Evolutionary conservation across 2,329 filamentous ascomycete genomes (phyloP), one percentile per base, ranked within the genome.

Genomic region (Graphiopsis chlorocephala): DNA sequence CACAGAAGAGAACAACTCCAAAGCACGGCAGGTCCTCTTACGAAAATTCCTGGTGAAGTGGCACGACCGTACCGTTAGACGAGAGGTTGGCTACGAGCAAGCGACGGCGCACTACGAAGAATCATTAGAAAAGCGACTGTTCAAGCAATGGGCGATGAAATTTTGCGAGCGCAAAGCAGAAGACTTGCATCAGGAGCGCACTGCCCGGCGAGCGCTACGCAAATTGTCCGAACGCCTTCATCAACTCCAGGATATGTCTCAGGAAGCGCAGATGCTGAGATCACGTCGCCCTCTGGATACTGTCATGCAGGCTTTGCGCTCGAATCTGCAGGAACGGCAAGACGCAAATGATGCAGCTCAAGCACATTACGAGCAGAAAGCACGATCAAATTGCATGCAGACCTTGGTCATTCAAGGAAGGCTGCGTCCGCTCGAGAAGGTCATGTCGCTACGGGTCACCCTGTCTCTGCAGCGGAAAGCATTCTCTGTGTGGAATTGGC

Each of bases 1-100:
- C 63, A 89, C 88, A 0, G 81, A 82, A 1, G 81, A 86, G 58
- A 88, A 90, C 68, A 83, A 86, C 50, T 71, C 79, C 47, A 85
- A 84, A 68, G 81, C 82, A 15, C 77, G 79, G 25, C 79, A 83
- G 35, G 82, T 87, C 64, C 78, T 83, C 20, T 69, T 85, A 8
- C 80, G 77, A 55, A 86, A 83, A 64, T 87, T 85, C 60, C 79
- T 89, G 57, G 72, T 73, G 6, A 70, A 78, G n/a, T 89, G 86
- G 82, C 81, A 79, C 48, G 75, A 77, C 52, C 81, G 78, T 29
- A 72, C 79, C 2, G 74, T 74, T 7, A 61, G 67, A 58, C 66
- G 65, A 45, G 65, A 61, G 20, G 12, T 70, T 14, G 33, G 63
- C 15, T 31, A 68, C 17, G 68, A 71, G 61, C 71, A 72, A 62